A percentile compares a stretch with the other conserved stretches of the same genome.
These are phyloP conservation scores for Lumnitzera littorea DNA, from an alignment of 345 rosid species.

Conservation along the genomic window DNA sequence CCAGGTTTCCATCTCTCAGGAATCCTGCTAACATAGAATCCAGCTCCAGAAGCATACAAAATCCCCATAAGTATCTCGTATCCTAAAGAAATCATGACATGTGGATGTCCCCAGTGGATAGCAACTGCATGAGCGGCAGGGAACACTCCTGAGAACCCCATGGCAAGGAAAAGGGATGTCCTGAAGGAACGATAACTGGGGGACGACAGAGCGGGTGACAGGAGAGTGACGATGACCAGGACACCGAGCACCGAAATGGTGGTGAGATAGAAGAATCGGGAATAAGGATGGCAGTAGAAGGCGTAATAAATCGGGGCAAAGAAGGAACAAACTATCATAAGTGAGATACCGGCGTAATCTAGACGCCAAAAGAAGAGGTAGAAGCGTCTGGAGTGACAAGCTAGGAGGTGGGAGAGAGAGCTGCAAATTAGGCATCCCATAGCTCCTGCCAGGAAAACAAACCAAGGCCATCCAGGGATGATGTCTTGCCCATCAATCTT, in stretches of 20 bases:
- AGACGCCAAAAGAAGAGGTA: constrained; percentile 89
- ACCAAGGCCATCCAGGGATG: constrained; percentile 88
- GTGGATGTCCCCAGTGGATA: constrained; percentile 60
- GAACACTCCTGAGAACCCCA: constrained; percentile 84
- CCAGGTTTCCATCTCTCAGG: constrained; percentile 96
- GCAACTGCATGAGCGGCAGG: constrained; percentile 75
- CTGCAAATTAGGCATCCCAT: constrained; percentile 86
- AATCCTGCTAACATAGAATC: constrained; percentile 55
- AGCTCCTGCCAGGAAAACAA: constrained; percentile 71
- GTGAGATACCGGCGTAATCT: constrained; percentile 88
- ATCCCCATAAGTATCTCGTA: constrained; percentile 79
- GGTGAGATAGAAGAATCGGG: constrained; percentile 57
- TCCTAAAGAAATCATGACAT: constrained; percentile 41
- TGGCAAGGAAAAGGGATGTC: constrained; percentile 65
- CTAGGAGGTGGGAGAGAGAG: constrained; percentile 88
- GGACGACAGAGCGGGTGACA: constrained; percentile 60
- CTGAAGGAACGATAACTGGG: constrained; percentile 58
- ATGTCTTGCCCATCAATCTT: constrained; percentile 22
- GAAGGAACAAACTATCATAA: constrained; percentile 89
- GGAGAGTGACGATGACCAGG: constrained; percentile 68
- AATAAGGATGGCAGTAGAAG: constrained; percentile 64
- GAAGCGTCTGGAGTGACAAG: constrained; percentile 72
- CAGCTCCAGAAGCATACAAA: constrained; percentile 64
- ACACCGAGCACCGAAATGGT: constrained; percentile 58
- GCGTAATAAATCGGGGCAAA: constrained; percentile 80